Conservation (phyloP, 2,329 filamentous ascomycete genomes). For the Fusarium sp. region DNA sequence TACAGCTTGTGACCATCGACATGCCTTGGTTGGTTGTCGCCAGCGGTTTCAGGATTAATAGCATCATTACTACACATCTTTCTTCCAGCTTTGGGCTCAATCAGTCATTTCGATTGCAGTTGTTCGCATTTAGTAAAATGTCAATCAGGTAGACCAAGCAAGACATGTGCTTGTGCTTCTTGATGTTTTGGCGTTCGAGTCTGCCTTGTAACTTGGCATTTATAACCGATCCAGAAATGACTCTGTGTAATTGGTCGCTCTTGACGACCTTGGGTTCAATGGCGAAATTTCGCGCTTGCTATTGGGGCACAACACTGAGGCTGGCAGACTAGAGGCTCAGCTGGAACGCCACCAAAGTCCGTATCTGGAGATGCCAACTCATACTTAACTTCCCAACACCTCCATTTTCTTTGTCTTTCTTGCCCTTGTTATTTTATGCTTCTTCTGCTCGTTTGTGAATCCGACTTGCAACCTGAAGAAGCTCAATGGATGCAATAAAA, state of each 20-base stretch:
- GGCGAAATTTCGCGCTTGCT: neutral
- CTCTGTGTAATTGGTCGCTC: fast-evolving
- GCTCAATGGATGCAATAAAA: neutral
- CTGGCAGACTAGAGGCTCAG: neutral
- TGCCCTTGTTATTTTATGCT: neutral
- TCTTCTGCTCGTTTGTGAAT: neutral
- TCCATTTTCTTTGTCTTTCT: neutral
- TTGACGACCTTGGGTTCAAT: fast-evolving
- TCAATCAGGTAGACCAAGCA: neutral
- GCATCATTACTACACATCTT: fast-evolving
- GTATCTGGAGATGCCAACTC: neutral
- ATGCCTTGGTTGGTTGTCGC: neutral
- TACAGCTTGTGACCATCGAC: too few relatives aligned
- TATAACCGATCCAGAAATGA: neutral
- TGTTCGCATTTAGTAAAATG: fast-evolving
- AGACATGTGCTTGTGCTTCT: neutral
- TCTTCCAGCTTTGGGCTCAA: fast-evolving
- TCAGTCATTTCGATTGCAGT: fast-evolving
- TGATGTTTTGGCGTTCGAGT: fast-evolving
- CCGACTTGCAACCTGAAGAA: neutral
- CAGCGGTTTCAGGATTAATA: neutral
- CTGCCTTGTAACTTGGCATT: neutral
- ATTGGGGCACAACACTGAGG: neutral
- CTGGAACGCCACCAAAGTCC: neutral
- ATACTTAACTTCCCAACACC: too few relatives aligned